These are phyloP conservation scores for Pestalotiopsis sp. DNA, from an alignment of 2,329 filamentous ascomycete species.

Conservation along the genomic window DNA sequence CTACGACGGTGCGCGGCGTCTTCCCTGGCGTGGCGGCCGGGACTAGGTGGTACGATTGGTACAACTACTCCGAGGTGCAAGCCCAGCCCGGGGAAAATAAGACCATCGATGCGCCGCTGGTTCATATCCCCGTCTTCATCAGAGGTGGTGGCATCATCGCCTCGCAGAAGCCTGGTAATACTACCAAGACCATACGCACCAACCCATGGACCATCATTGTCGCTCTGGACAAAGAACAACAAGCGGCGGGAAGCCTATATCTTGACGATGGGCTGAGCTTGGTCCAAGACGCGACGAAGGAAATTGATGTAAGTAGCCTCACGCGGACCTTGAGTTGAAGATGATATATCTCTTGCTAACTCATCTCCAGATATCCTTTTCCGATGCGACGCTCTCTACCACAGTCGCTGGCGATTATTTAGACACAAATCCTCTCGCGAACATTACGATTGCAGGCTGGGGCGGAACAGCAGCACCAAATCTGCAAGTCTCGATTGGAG, in stretches of 20 bases:
- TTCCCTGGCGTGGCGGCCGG: slow-evolving; percentile 65
- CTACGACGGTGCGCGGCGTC: slow-evolving; percentile 62
- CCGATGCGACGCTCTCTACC: background rate
- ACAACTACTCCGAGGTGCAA: slow-evolving; percentile 57
- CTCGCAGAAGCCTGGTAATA: slow-evolving; percentile 66
- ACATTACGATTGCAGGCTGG: slow-evolving; percentile 5
- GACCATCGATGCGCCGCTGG: slow-evolving; percentile 47
- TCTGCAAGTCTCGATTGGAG: background rate
- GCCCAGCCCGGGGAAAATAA: slow-evolving; percentile 37
- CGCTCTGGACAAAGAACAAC: slow-evolving; percentile 54
- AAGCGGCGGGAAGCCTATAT: slow-evolving; percentile 64
- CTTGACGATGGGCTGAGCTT: slow-evolving; percentile 75
- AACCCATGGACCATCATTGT: slow-evolving; percentile 69
- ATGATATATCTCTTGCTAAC: background rate
- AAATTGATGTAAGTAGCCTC: slow-evolving; percentile 43
- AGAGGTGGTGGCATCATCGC: slow-evolving; percentile 69
- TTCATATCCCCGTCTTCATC: slow-evolving; percentile 73
- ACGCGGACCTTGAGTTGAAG: background rate
- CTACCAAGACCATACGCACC: slow-evolving; percentile 61
- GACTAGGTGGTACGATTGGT: slow-evolving; percentile 78
- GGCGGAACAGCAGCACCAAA: background rate
- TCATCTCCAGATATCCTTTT: background rate
- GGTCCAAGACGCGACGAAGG: slow-evolving; percentile 50
- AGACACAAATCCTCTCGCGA: background rate
- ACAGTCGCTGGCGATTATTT: background rate